These are phyloP conservation scores for Berkeleyomyces basicola DNA, from an alignment of 2,329 filamentous ascomycete genomes.

Conservation along the genomic window DNA sequence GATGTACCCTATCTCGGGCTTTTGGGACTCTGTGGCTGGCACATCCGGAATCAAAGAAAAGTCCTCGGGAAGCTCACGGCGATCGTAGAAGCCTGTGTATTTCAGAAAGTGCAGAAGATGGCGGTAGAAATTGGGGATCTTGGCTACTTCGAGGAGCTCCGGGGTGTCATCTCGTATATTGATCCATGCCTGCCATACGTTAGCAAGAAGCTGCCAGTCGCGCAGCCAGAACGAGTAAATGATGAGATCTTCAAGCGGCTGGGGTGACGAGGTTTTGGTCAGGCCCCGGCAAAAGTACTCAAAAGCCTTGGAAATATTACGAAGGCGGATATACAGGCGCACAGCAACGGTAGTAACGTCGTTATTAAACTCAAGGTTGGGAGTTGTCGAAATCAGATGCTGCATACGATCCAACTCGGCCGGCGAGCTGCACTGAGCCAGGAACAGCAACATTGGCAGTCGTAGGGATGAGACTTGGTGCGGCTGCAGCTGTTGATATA, in stretches of 20 bases:
- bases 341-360: slow-evolving; percentile 12
- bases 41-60: slow-evolving; percentile 1
- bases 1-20: slow-evolving; percentile 7
- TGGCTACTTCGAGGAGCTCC: slow-evolving; percentile 2
- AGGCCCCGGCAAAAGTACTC: slow-evolving; percentile 10
- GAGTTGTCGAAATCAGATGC: slow-evolving; percentile 11
- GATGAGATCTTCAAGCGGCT: slow-evolving; percentile 10
- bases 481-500: background rate
- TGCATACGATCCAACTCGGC: slow-evolving; percentile 13
- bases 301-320: slow-evolving; percentile 11
- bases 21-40: background rate
- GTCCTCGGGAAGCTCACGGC: background rate
- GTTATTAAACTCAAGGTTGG: slow-evolving; percentile 5
- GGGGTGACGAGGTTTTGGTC: slow-evolving; percentile 6
- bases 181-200: slow-evolving; percentile 11
- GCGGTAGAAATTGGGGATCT: slow-evolving; percentile 9
- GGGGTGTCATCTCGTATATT: slow-evolving; percentile 7
- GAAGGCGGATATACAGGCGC: slow-evolving; percentile 11
- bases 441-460: slow-evolving; percentile 6
- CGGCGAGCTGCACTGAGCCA: slow-evolving; percentile 11
- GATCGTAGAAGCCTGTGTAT: slow-evolving; percentile 3
- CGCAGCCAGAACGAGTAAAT: slow-evolving; percentile 12
- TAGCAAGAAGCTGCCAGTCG: slow-evolving; percentile 10
- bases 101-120: slow-evolving; percentile 3
- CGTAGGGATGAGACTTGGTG: background rate